Conservation (phyloP, 768 basidiomycete species). For the Obba rivulosa region DNA sequence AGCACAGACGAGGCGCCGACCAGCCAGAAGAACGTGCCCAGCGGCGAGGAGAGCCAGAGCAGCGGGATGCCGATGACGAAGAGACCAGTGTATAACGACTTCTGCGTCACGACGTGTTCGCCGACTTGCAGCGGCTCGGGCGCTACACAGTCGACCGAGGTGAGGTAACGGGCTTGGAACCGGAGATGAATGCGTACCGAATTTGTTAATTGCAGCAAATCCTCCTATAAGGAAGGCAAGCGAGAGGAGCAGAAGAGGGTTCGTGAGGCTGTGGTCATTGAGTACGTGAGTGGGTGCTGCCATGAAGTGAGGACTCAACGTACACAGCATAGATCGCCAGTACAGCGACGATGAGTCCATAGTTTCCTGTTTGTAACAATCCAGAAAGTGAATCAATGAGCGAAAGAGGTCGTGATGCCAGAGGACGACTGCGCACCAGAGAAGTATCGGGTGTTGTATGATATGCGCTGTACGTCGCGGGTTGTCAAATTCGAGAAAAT, state of each 20-base stretch:
- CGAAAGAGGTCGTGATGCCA: constrained; percentile 1
- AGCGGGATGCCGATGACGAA: constrained; percentile 91
- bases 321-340: constrained; percentile 87
- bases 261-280: constrained; percentile 57
- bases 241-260: constrained; percentile 76
- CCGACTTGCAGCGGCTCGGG: constrained; percentile 84
- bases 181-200: constrained; percentile 48
- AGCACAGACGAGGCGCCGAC: constrained; percentile 82
- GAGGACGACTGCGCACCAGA: constrained; percentile 43
- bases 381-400: background rate
- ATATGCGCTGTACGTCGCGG: constrained; percentile 60
- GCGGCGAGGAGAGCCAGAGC: constrained; percentile 71
- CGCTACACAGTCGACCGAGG: constrained; percentile 38
- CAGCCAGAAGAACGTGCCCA: constrained; percentile 90
- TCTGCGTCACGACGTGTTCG: constrained; percentile 80
- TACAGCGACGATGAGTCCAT: constrained; percentile 68
- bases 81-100: constrained; percentile 79
- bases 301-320: constrained; percentile 22
- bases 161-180: background rate
- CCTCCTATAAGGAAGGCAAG: constrained; percentile 88
- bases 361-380: constrained; percentile 59
- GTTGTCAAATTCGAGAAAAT: background rate
- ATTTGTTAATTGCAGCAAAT: constrained; percentile 84
- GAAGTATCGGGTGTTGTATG: constrained; percentile 90
- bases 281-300: background rate